Base-by-base conservation (phyloP, 1,284 basidiomycete species). In the Pholiota adiposa region DNA sequence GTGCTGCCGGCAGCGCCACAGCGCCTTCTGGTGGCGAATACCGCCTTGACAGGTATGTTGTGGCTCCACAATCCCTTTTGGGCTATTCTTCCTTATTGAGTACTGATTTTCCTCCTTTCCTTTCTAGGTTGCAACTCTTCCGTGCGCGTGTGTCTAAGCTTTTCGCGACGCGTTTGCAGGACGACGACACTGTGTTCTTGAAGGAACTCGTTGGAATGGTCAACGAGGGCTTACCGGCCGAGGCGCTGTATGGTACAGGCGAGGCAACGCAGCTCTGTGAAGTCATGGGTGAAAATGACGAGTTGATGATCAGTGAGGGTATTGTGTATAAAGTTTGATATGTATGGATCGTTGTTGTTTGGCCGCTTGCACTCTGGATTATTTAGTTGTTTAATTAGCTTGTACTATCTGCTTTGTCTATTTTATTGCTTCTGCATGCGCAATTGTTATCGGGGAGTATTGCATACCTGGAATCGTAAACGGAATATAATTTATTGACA, bases 221-320 rank as follows among this genome's bases (percentile, higher is more conserved):
- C 72, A 98, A 99, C 70, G 83, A 88, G 63, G 93, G 91, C 14
- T 74, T 97, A 50, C 70, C 83, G 16, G 84, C 85, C 1, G 83
- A 85, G 38, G 81, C 83, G 19, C 77, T 95, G 49, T 98, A 95
- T 72, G 89, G 90, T 8, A 89, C 87, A 0, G 81, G 82, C 21
- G 96, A 98, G 74, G 96, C 92, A 6, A 87, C 83, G 19, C 80
- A 82, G 59, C 89, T 90, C 46, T 89, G 92, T 59, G 80, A 87
- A 63, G 76, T 79, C 49, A 98, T 98, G 96, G 83, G 87, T 54
- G 88, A 92, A 43, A 83, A 82, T 23, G 92, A 96, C 68, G 90
- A 96, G 74, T 79, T 98, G 66, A 95, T 98, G 93, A 83, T 94
- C 67, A 88, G 88, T 60, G 92, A 92, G 43, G 91, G 88, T 25